Evolutionary conservation across 2,329 filamentous ascomycete species (phyloP), one percentile per base, ranked within the genome.

Genomic region (Septoria linicola): DNA sequence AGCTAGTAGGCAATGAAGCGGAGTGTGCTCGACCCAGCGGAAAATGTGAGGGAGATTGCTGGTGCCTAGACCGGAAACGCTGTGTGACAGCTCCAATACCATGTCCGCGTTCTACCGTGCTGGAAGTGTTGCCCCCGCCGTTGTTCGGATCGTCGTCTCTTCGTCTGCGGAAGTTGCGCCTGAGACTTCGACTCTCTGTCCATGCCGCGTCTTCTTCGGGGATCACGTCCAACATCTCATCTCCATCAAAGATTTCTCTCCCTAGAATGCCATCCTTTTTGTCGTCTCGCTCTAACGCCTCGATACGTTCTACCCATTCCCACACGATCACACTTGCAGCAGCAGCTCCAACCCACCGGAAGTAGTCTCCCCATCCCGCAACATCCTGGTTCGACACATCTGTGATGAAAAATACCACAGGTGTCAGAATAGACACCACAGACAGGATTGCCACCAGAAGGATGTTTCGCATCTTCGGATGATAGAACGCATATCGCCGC

Each of bases 261-360:
- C 91, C 91, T 1, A 96, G 73, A 49, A 96, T 95, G 0, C 91
- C 91, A 62, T 95, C 90, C 70, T 95, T 95, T 71, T 91, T 89
- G 68, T 96, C 90, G 68, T 96, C 90, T 60, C 91, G 82, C 73
- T 96, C 91, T 55, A 96, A 71, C 0, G 90, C 89, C 68, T 96
- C 91, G 41, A 96, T 96, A 20, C 91, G 81, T 70, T 96, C 91
- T 2, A 96, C 91, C 91, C 91, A 96, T 70, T 96, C 91, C 91
- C 91, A 96, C 2, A 96, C 91, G 17, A 96, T 88, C n/a, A 96
- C 91, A 71, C 89, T 95, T 21, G 91, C 91, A 1, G 90, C 90
- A 0, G 91, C 90, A 1, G 90, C 90, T 41, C 91, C 91, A n/a
- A 96, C 91, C 91, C 91, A 96, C 63, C 90, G 80, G 39, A 96